Evolutionary conservation across 2,329 filamentous ascomycete genomes (phyloP).

Genomic region (Arthroderma sp.): DNA sequence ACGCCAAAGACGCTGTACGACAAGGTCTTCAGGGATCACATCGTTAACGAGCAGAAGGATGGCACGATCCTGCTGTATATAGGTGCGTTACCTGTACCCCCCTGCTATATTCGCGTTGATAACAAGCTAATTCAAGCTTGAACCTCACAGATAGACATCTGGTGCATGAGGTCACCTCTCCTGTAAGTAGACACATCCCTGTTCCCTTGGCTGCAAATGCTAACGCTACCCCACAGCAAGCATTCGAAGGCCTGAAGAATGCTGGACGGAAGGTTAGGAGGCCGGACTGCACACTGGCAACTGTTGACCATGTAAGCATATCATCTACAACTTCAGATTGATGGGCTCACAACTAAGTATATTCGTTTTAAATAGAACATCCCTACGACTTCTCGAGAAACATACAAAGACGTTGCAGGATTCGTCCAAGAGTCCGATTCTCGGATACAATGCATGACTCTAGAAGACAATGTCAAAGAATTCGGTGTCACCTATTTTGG

Average conservation of each 20-base stretch:
- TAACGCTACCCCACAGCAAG: constrained; percentile 51
- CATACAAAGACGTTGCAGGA: constrained; percentile 80
- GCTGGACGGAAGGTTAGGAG: constrained; percentile 76
- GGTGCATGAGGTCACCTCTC: constrained; percentile 96
- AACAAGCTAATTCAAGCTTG: constrained; percentile 1
- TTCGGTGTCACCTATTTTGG: constrained; percentile 97
- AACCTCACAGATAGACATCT: constrained; percentile 65
- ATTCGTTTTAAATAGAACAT: constrained; percentile 56
- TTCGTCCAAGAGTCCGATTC: constrained; percentile 96
- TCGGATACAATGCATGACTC: constrained; percentile 80
- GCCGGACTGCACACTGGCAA: constrained; percentile 92
- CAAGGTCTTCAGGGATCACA: constrained; percentile 90
- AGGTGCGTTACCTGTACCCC: constrained; percentile 41
- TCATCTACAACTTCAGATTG: background rate
- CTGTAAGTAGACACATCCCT: constrained; percentile 44
- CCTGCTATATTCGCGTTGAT: background rate
- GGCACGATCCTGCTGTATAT: constrained; percentile 90
- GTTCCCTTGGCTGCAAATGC: background rate
- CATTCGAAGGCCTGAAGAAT: constrained; percentile 89
- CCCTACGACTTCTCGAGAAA: constrained; percentile 79
- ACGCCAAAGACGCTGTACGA: constrained; percentile 83
- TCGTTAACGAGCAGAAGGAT: constrained; percentile 90
- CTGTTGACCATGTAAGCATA: constrained; percentile 72
- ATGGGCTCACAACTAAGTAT: background rate
- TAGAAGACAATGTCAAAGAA: constrained; percentile 94